phyloP scores from a whole-genome alignment of 768 basidiomycete species.

The Floccularia luteovirens region DNA sequence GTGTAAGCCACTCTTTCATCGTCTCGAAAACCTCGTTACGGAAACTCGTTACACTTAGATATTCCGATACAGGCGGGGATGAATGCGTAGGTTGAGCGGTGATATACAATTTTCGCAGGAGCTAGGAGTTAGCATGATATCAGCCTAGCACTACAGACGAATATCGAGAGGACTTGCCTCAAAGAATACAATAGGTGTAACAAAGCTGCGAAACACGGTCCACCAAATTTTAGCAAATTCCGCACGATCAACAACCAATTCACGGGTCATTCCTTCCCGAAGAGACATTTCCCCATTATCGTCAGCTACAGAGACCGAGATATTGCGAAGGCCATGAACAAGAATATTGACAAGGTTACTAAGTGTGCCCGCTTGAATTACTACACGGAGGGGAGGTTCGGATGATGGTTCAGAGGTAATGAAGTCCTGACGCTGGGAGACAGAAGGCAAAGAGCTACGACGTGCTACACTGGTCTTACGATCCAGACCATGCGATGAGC shows the following conservation, averaged over 20 bases:
- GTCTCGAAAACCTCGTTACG: conserved; percentile 60
- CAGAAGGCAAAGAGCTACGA: conserved; percentile 72
- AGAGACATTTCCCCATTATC: conserved; percentile 84
- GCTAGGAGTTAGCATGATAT: conserved; percentile 27
- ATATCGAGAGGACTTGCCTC: conserved; percentile 44
- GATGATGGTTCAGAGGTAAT: conserved; percentile 55
- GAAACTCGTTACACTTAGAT: conserved; percentile 39
- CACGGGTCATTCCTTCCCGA: conserved; percentile 64
- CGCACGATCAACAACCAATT: conserved; percentile 60
- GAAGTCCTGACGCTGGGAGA: conserved; percentile 55
- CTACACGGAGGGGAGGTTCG: conserved; percentile 66
- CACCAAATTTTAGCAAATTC: conserved; percentile 81
- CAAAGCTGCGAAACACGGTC: conserved; percentile 76
- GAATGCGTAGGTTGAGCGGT: conserved; percentile 37
- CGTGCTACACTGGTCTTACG: conserved; percentile 72
- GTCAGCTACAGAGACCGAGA: conserved; percentile 76
- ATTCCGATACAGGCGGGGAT: conserved; percentile 33
- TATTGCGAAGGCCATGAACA: conserved; percentile 68
- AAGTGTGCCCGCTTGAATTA: conserved; percentile 74
- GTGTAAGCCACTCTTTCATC: conserved; percentile 63
- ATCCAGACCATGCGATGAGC: conserved; percentile 58
- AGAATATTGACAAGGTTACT: conserved; percentile 69
- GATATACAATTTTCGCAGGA: conserved; percentile 69
- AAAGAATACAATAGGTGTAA: conserved; percentile 76
- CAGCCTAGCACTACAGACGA: conserved; percentile 1